Evolutionary conservation across 2,329 filamentous ascomycete species (phyloP).

Genomic region (Basipetospora sp.): DNA sequence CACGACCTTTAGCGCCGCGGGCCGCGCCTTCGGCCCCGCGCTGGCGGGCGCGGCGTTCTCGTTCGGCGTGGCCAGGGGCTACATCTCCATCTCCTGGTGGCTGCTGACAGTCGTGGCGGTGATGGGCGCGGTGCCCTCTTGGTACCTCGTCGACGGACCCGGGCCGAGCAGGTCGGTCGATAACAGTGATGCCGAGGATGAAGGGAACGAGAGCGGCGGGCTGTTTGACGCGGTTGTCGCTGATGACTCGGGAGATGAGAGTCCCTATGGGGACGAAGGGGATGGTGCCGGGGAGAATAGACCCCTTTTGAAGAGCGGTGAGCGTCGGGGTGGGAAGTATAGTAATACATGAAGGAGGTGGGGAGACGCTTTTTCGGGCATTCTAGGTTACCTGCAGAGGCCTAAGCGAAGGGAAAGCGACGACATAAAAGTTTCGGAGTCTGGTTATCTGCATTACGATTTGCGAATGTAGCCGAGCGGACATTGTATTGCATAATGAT

Average conservation of each 20-base stretch:
- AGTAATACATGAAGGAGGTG: background rate
- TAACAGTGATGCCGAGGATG: slow-evolving; percentile 21
- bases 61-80: slow-evolving; percentile 59
- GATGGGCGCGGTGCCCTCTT: slow-evolving; percentile 56
- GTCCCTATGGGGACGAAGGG: background rate
- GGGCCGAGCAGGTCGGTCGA: slow-evolving; percentile 36
- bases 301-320: slow-evolving; percentile 3
- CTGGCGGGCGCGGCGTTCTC: slow-evolving; percentile 59
- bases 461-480: no score
- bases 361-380: no score
- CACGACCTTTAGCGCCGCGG: slow-evolving; percentile 67
- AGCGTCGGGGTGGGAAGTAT: background rate
- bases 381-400: no score
- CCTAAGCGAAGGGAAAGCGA: no score
- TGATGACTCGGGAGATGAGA: slow-evolving; percentile 1
- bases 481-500: no score
- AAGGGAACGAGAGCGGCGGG: slow-evolving; percentile 13
- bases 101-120: slow-evolving; percentile 49
- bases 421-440: no score
- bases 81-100: slow-evolving; percentile 71
- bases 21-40: slow-evolving; percentile 65
- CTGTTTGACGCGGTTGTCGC: background rate
- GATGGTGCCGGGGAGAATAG: background rate
- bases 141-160: slow-evolving; percentile 59
- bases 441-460: no score